Conservation (phyloP, 768 basidiomycete genomes). For the Mycena floridula region DNA sequence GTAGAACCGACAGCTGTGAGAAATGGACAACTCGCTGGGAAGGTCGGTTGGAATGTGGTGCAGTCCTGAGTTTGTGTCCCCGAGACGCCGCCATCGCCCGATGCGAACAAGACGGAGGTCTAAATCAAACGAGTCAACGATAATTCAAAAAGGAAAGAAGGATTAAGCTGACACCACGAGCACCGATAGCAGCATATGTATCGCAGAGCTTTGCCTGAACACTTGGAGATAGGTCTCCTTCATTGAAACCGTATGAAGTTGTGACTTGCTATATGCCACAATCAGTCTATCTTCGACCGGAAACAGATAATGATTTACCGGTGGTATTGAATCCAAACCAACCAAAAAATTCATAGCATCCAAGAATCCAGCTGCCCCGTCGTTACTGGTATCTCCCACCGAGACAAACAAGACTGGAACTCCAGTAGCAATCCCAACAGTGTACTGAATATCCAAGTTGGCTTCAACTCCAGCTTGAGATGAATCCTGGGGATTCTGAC, state of each 20-base stretch:
- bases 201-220: constrained; percentile 10
- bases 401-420: constrained; percentile 26
- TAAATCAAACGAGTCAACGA: constrained; percentile 29
- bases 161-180: constrained; percentile 32
- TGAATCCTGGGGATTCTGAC: constrained; percentile 21
- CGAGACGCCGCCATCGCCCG: constrained; percentile 29
- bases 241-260: background rate
- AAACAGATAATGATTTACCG: constrained; percentile 23
- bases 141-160: constrained; percentile 37
- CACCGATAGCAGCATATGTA: constrained; percentile 28
- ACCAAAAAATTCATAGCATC: constrained; percentile 19
- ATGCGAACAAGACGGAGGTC: constrained; percentile 9
- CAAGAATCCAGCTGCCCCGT: constrained; percentile 13
- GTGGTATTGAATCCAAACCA: constrained; percentile 10
- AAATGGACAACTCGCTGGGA: constrained; percentile 43
- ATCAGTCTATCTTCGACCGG: constrained; percentile 22
- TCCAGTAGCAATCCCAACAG: constrained; percentile 25
- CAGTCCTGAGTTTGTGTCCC: constrained; percentile 13
- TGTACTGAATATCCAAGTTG: constrained; percentile 26
- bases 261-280: background rate
- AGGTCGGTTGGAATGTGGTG: constrained; percentile 23
- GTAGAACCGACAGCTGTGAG: constrained; percentile 34
- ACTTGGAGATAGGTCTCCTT: constrained; percentile 5
- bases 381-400: constrained; percentile 20
- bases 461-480: constrained; percentile 27